Percentiles rank a stretch among this genome's conserved stretches.
phyloP scores from a whole-genome alignment of 2,329 filamentous ascomycete species.

The Fusarium phyllophilum region DNA sequence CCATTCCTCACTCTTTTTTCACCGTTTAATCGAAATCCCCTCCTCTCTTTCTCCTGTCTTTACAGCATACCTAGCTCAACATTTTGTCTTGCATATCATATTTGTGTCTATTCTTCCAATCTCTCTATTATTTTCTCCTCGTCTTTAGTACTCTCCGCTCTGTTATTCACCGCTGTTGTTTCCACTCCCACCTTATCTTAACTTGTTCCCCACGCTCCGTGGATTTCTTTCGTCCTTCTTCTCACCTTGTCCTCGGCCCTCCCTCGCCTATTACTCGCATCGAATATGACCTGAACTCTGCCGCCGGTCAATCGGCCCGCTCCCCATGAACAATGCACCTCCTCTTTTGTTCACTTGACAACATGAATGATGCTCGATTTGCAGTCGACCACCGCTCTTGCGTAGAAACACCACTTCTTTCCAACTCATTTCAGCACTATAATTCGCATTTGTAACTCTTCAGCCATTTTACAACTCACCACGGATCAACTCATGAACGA shows the following conservation, averaged over 20 bases:
- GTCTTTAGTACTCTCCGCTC: neutral
- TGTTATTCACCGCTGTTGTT: constrained; percentile 23
- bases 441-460: constrained; percentile 64
- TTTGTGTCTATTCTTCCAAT: neutral
- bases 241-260: constrained; percentile 55
- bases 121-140: neutral
- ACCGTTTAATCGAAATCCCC: neutral
- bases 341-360: constrained; percentile 58
- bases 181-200: neutral
- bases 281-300: constrained; percentile 55
- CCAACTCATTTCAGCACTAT: constrained; percentile 55
- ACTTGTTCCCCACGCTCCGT: constrained; percentile 17
- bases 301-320: constrained; percentile 60
- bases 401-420: neutral
- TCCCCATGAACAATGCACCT: constrained; percentile 66
- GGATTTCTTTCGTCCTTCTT: constrained; percentile 50
- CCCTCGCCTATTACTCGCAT: constrained; percentile 54
- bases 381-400: constrained; percentile 44
- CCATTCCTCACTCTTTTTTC: neutral
- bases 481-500: constrained; percentile 55
- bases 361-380: constrained; percentile 60
- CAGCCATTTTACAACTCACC: constrained; percentile 60
- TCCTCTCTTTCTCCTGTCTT: neutral
- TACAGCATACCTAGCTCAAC: neutral
- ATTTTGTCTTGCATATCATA: neutral